Evolutionary conservation across 768 basidiomycete species (phyloP).

Genomic region (Mycena indigotica): DNA sequence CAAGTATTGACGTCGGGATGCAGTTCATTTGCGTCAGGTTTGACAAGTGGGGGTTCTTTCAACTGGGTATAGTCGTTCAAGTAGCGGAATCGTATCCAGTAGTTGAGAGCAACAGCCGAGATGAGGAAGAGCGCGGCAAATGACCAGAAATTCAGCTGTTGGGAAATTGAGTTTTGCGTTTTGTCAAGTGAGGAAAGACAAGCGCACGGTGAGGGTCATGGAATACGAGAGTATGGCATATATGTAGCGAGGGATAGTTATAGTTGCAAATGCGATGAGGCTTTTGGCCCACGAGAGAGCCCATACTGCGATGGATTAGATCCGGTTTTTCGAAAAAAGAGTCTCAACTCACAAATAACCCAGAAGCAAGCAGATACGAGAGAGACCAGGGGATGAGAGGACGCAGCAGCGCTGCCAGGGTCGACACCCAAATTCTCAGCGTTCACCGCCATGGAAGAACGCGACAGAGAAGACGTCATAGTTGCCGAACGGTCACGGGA

Average conservation of each 20-base stretch:
- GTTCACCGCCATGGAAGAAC: background rate
- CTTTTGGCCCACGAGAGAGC: slow-evolving; percentile 75
- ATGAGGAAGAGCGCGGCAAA: slow-evolving; percentile 77
- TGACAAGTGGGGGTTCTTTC: slow-evolving; percentile 79
- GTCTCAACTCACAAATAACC: slow-evolving; percentile 67
- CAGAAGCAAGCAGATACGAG: slow-evolving; percentile 82
- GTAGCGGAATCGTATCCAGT: slow-evolving; percentile 83
- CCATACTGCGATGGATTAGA: slow-evolving; percentile 61
- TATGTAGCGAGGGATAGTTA: slow-evolving; percentile 78
- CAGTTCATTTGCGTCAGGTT: slow-evolving; percentile 81
- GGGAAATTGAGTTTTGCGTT: slow-evolving; percentile 5
- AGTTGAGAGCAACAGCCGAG: slow-evolving; percentile 69
- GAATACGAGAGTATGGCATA: slow-evolving; percentile 83
- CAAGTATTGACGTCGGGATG: slow-evolving; percentile 89
- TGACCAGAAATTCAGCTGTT: slow-evolving; percentile 81
- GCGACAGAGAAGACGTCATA: background rate
- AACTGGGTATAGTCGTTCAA: slow-evolving; percentile 75
- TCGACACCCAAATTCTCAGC: background rate
- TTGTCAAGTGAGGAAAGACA: too few species aligned
- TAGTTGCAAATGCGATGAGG: slow-evolving; percentile 77
- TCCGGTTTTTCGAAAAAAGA: background rate
- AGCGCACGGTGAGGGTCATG: slow-evolving; percentile 79
- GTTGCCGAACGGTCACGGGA: too few species aligned
- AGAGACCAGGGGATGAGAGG: slow-evolving; percentile 70
- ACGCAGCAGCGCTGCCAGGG: background rate